Evolutionary conservation across 2,329 filamentous ascomycete genomes (phyloP), one percentile per base, ranked within the genome.

Genomic region (Neocucurbitaria cava): DNA sequence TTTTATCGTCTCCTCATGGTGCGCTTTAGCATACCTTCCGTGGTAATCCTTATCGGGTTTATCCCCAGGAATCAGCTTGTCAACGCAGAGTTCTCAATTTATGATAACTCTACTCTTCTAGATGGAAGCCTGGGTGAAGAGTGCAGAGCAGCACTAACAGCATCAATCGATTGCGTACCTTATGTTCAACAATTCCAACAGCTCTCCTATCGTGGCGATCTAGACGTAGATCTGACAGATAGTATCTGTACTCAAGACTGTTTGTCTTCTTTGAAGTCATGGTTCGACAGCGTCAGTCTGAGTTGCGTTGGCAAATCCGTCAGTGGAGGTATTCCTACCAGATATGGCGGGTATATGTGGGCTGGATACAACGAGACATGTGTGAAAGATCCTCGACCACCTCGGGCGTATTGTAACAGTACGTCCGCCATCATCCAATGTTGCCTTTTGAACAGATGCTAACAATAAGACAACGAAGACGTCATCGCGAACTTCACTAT

Each of bases 311-410:
- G 51, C 17, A 54, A 54, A 44, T 21, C 30, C 15, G 36, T 54
- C 18, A 49, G 45, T 43, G 51, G 17, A 36, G 51, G 43, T 26
- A 20, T 44, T 30, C 51, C 51, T 23, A 54, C 33, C 9, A 54
- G 38, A 23, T 54, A 42, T 44, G 51, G 51, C 4, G 51, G 51
- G 23, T 54, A 54, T 30, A 54, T 54, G 36, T 54, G 51, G 51
- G 51, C 51, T 23, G 51, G 51, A 6, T 54, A 36, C 36, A 54
- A 54, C 24, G 51, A 54, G 38, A 54, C 51, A 30, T 54, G 51
- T 17, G 44, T 54, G 1, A 49, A 44, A 21, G 44, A 49, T 44
- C 51, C 51, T 15, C 36, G 41, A 20, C 46, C 46, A 17, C 46
- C 51, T 26, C 46, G 45, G 10, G 33, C 36, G 13, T 54, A 54